phyloP scores from a whole-genome alignment of 2,329 filamentous ascomycete species.

The Achaetomium macrosporum region DNA sequence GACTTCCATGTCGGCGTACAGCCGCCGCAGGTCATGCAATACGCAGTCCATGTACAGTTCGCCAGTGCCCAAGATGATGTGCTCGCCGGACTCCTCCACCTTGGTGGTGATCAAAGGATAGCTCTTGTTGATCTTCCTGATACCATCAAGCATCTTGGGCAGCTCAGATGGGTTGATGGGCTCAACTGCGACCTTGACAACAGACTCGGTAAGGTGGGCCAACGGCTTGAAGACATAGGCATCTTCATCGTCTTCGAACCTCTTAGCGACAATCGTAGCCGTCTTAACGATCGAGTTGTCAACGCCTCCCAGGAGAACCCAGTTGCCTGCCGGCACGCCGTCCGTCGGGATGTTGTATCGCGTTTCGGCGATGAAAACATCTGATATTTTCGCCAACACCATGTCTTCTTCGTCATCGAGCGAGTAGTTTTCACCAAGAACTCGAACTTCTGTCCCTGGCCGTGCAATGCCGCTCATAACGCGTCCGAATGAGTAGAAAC shows the following conservation, averaged over 20 bases:
- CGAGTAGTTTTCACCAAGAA: slow-evolving; percentile 92
- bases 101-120: slow-evolving; percentile 95
- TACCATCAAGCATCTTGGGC: slow-evolving; percentile 96
- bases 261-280: slow-evolving; percentile 78
- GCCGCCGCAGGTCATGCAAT: slow-evolving; percentile 79
- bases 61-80: slow-evolving; percentile 89
- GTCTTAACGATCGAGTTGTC: slow-evolving; percentile 99
- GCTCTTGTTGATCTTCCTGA: slow-evolving; percentile 95
- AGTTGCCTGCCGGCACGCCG: slow-evolving; percentile 88
- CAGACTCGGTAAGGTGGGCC: slow-evolving; percentile 91
- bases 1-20: slow-evolving; percentile 99
- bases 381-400: slow-evolving; percentile 74
- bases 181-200: slow-evolving; percentile 96
- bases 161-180: slow-evolving; percentile 97
- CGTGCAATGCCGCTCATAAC: slow-evolving; percentile 88
- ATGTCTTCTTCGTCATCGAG: slow-evolving; percentile 98
- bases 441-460: slow-evolving; percentile 75
- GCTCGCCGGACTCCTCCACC: slow-evolving; percentile 95
- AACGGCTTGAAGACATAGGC: slow-evolving; percentile 93
- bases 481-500: slow-evolving; percentile 83
- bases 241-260: slow-evolving; percentile 79
- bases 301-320: slow-evolving; percentile 84
- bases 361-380: slow-evolving; percentile 87
- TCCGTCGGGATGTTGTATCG: slow-evolving; percentile 89
- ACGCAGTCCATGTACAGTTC: slow-evolving; percentile 99